These are phyloP conservation scores for Yamagishiella unicocca DNA, from an alignment of 139 green algal species.

Conservation along the genomic window DNA sequence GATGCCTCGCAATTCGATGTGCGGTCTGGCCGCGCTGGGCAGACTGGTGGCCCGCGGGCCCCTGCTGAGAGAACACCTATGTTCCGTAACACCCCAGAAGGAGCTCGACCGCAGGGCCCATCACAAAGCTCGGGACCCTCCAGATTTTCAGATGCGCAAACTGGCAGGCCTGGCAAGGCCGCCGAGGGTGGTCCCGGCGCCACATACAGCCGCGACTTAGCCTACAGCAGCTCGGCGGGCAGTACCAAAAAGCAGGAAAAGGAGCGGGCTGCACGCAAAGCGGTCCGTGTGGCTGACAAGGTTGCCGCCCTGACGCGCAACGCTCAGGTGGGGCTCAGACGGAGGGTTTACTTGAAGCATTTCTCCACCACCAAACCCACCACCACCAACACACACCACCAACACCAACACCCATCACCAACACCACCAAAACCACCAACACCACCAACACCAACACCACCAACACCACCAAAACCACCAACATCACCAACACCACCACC, in stretches of 20 bases:
- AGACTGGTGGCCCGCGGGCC: too few species aligned
- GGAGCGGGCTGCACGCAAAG: not conserved
- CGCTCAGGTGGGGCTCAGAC: not conserved
- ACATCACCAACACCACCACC: not conserved
- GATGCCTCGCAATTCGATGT: too few species aligned
- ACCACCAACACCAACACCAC: not conserved
- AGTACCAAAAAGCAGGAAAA: not conserved
- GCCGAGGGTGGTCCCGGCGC: too few species aligned
- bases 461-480: not conserved
- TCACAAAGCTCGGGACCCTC: too few species aligned
- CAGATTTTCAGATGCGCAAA: too few species aligned
- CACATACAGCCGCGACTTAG: too few species aligned
- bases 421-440: not conserved
- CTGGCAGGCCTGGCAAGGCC: too few species aligned
- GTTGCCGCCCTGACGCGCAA: not conserved
- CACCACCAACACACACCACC: not conserved
- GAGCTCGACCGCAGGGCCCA: too few species aligned
- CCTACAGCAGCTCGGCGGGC: not conserved
- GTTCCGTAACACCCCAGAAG: too few species aligned
- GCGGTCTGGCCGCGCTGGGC: too few species aligned
- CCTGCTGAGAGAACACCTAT: too few species aligned
- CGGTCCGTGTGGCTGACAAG: constrained; percentile 16
- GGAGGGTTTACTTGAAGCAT: not conserved
- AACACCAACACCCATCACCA: not conserved
- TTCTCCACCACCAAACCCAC: not conserved